These are phyloP conservation scores for Plasmodium inui DNA, from an alignment of 169 alveolate species.

Conservation along the genomic window DNA sequence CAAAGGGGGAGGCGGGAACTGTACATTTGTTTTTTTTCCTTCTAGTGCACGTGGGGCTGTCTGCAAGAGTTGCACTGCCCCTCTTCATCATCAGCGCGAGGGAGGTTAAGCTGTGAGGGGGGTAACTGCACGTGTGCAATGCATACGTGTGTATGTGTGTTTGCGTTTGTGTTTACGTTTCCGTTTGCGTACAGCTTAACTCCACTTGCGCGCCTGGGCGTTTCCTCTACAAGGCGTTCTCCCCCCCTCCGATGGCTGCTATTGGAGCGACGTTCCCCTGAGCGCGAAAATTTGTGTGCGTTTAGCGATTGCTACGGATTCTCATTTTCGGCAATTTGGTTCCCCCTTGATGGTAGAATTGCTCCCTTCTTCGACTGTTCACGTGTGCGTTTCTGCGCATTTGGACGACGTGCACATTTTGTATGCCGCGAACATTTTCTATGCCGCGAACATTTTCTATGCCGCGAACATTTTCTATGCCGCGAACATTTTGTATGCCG, in stretches of 20 bases:
- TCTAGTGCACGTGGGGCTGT: not conserved
- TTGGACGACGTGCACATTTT: not conserved
- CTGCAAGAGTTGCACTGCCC: not conserved
- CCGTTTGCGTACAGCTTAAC: not conserved
- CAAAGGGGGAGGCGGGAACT: not conserved
- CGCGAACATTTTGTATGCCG: too few species aligned
- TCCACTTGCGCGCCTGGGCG: not conserved
- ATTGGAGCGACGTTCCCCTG: not conserved
- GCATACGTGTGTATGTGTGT: not conserved
- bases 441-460: too few species aligned
- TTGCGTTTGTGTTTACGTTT: not conserved
- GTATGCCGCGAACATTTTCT: not conserved
- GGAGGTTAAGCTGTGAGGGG: not conserved
- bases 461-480: too few species aligned
- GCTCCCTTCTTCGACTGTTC: not conserved
- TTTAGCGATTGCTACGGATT: not conserved
- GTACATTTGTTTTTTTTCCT: not conserved
- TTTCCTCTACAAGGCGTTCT: not conserved
- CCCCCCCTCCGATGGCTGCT: not conserved
- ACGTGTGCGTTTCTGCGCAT: not conserved
- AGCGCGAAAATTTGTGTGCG: not conserved
- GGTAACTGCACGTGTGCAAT: not conserved
- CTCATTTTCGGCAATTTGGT: not conserved
- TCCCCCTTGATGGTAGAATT: not conserved
- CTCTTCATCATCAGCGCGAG: conserved; percentile 11